Evolutionary conservation across 2,329 filamentous ascomycete species (phyloP), one percentile per base, ranked within the genome.

Genomic region (Talaromyces pinophilus): DNA sequence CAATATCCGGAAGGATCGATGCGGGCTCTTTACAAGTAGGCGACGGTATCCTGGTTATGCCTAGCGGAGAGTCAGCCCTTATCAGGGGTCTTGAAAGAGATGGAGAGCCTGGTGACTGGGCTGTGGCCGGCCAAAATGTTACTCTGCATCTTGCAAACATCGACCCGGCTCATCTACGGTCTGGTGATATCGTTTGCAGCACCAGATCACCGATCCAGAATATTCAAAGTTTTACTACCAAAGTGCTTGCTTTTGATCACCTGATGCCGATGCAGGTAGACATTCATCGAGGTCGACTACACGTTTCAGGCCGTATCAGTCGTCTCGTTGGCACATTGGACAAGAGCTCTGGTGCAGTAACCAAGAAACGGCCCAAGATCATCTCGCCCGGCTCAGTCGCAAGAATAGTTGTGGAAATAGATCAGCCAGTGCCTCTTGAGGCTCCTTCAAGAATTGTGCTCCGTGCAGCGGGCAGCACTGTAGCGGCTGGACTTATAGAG

Each of bases 231-330:
- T 93, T 98, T 72, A 92, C 87, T 1, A 87, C 91, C 68, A 96
- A 96, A 78, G 88, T 95, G 11, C 85, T 97, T 65, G 92, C 93
- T 0, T 96, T 98, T 73, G 92, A 97, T 68, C 90, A 94, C 69
- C 80, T 99, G 17, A 90, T 93, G 79, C 94, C 94, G 0, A 95
- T 94, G 87, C 87, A 88, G 28, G 87, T 98, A 10, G 94, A 98
- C 73, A 88, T 99, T 8, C 93, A 97, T 76, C 84, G 92, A 22
- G 95, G 95, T 0, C 85, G 93, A 8, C 80, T 98, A 61, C 91
- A 97, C 76, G 88, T 89, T 0, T 85, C 92, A 0, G 95, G 91
- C 0, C 86, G 87, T 59, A 90, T 99, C 48, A 84, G 85, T 62
- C 86, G 87, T 68, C 84, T 98, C 69, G 80, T 90, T 8, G 91